phyloP scores from a whole-genome alignment of 139 green algal species.

The Chlorella sorokiniana region DNA sequence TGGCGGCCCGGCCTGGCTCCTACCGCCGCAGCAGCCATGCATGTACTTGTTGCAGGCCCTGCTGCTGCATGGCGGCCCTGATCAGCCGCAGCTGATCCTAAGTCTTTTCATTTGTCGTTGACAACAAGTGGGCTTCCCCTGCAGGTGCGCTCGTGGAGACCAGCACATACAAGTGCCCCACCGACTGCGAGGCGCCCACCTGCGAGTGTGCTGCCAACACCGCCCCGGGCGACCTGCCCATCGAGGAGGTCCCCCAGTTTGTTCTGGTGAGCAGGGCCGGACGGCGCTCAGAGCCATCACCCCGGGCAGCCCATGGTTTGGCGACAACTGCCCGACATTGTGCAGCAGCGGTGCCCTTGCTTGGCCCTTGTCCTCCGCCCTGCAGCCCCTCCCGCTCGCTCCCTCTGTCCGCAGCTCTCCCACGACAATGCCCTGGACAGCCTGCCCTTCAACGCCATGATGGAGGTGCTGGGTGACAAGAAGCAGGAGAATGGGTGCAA shows the following conservation, averaged over 20 bases:
- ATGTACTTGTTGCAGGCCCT: too few relatives aligned
- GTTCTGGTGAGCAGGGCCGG: conserved; percentile 21
- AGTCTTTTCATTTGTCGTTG: too few relatives aligned
- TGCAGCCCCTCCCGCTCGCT: too few relatives aligned
- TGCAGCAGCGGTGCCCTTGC: background rate
- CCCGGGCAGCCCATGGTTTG: background rate
- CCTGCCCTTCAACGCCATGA: conserved; percentile 12
- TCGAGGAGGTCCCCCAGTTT: conserved; percentile 15
- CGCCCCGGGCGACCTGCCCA: background rate
- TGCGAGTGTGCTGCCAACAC: conserved; percentile 9
- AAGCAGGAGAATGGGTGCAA: conserved; percentile 9
- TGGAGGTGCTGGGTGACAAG: conserved; percentile 11
- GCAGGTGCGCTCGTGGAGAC: background rate
- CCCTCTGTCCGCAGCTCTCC: background rate
- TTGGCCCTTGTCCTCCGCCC: background rate
- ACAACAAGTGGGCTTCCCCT: too few relatives aligned
- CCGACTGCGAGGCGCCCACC: background rate
- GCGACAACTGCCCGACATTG: background rate
- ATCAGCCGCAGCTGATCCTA: too few relatives aligned
- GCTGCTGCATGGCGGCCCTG: too few relatives aligned
- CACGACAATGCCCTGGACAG: conserved; percentile 31
- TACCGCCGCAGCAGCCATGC: too few relatives aligned
- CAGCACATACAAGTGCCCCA: background rate
- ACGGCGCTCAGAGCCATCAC: background rate
- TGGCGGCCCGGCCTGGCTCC: too few relatives aligned